Base-by-base conservation (phyloP, 148 eudicot species). In the Spergularia marina region DNA sequence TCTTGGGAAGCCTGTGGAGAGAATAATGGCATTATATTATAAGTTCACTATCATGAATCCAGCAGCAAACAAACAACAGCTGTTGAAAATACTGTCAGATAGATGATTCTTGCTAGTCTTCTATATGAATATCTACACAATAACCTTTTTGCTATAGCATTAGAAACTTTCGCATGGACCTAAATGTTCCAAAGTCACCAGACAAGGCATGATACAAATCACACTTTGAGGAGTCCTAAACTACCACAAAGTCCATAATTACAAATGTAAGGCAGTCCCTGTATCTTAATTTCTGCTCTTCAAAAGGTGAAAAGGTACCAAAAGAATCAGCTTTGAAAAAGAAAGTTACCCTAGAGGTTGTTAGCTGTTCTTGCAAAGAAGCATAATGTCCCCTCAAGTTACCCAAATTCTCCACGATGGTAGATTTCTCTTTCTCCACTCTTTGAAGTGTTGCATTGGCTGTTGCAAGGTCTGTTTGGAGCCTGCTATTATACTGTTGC, bases 401-500 rank as follows among this genome's bases (percentile, higher is more conserved):
- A 66, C 86, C 82, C 75, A 87, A 83, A 57, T 82, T 87, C 80
- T 85, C 87, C 52, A 90, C 82, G 60, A 89, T 82, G 12, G 88
- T 78, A 7, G 89, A 68, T 78, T 88, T 91, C 73, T 87, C 92
- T 54, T 78, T 85, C 78, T 86, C 92, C 21, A 86, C 85, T 67
- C 86, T 84, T 73, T 86, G 89, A 21, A 84, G 84, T 66, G 88
- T 78, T 62, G 82, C 86, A 77, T 76, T 87, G n/a, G 87, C 85
- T 47, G 84, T 71, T 65, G 88, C 87, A 71, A 91, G 87, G 47
- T 91, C 96, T 44, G 83, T 70, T 82, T 91, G 96, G 74, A 91
- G 89, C 75, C 85, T 87, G 81, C 85, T 79, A 70, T 91, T 91
- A 65, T 91, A 89, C 80, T 84, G 86, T 75, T 91, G 96, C 81